Evolutionary conservation across 805 yeast genomes (phyloP), one percentile per base, ranked within the genome.

Genomic region (Kazachstania viticola): DNA sequence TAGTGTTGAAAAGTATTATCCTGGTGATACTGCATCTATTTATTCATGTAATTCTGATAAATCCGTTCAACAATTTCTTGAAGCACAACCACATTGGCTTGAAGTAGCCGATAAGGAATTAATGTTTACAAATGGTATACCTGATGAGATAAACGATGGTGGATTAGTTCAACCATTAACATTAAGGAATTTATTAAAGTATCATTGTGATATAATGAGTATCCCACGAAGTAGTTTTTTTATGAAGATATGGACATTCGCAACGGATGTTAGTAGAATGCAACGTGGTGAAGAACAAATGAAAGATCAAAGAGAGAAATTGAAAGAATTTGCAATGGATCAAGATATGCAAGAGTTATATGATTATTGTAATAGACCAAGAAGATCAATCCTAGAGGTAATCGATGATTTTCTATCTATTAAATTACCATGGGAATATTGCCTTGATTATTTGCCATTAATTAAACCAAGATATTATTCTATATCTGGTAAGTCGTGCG

Each of bases 361-460:
- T 51, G 77, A 88, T 53, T 91, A 91, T 54, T 93, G 93, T n/a
- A 81, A 84, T 49, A 62, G 97, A 37, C 96, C 97, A 4, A 67
- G 95, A 40, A 57, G 99, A 42, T 84, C 94, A 30, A 69, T 87
- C 4, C 49, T 85, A 15, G 99, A 91, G 52, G 79, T 81, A 0
- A 52, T 91, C 5, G 67, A 73, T 32, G 99, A 91, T 51, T 91
- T 91, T 49, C 74, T 71, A 39, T 69, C 83, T 4, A 62, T 91
- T 26, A 65, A 58, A 30, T 73, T 91, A 18, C 97, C 98, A 1
- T 49, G 81, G 22, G 78, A 73, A 35, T 78, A 79, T 46, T 44
- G 84, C 4, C 62, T 82, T 27, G 97, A 91, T 38, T 56, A 83
- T 15, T 64, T 91, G 40, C 96, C 96, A 4, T 46, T 63, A 2